A percentile compares a stretch with the other conserved stretches of the same genome.
phyloP scores from a whole-genome alignment of 345 rosid species.

The Dovyalis caffra region DNA sequence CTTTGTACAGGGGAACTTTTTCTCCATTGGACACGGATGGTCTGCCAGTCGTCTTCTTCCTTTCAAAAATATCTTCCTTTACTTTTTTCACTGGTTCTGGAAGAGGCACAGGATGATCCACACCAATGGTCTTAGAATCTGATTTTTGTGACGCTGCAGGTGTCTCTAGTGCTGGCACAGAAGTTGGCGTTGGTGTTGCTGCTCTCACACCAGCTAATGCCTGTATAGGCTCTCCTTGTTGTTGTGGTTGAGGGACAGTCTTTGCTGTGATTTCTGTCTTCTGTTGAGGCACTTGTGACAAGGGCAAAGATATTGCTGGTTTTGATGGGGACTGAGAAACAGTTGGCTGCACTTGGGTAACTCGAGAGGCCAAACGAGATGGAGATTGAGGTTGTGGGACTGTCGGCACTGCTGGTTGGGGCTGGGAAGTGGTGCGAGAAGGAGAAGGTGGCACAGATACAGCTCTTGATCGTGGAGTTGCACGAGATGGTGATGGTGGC shows the following conservation, averaged over 20 bases:
- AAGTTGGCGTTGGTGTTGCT: slow-evolving; percentile 2
- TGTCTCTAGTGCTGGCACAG: slow-evolving; percentile 16
- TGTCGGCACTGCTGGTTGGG: slow-evolving; percentile 16
- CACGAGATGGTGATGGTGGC: slow-evolving; percentile 30
- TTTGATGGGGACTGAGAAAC: slow-evolving; percentile 22
- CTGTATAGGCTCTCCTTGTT: slow-evolving; percentile 11
- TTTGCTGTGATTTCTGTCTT: slow-evolving; percentile 22
- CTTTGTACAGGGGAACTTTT: slow-evolving; percentile 42
- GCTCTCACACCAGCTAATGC: slow-evolving; percentile 7
- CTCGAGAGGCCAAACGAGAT: slow-evolving; percentile 20
- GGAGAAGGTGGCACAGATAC: slow-evolving; percentile 25
- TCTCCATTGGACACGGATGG: slow-evolving; percentile 23
- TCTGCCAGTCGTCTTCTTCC: slow-evolving; percentile 19
- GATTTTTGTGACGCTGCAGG: slow-evolving; percentile 10
- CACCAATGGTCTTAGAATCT: slow-evolving; percentile 4
- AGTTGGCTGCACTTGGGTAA: slow-evolving; percentile 18
- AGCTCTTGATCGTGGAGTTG: slow-evolving; percentile 22
- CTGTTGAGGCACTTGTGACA: slow-evolving; percentile 22
- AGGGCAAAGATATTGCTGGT: slow-evolving; percentile 6
- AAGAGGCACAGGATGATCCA: not conserved
- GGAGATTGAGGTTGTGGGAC: slow-evolving; percentile 29
- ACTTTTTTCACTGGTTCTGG: slow-evolving; percentile 12
- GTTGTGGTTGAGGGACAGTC: slow-evolving; percentile 6
- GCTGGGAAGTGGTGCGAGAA: slow-evolving; percentile 9
- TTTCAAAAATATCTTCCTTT: slow-evolving; percentile 33